These are phyloP conservation scores for Neurospora sp. DNA, from an alignment of 2,329 filamentous ascomycete species.

Conservation along the genomic window DNA sequence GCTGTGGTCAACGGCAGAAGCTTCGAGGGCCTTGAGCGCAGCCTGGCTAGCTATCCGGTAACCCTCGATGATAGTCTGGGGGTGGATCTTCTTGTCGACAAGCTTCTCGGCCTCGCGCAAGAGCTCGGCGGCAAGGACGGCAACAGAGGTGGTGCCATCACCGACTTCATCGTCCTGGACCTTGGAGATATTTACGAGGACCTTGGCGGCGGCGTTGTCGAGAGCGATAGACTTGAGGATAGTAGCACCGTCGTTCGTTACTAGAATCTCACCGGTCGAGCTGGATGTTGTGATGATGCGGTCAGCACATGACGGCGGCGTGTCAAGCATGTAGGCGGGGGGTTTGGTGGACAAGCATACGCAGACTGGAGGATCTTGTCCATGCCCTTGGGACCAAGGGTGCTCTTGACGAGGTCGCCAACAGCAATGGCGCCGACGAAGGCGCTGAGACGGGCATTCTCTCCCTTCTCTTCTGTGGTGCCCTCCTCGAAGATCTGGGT, in stretches of 20 bases:
- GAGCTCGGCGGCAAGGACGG: constrained; percentile 88
- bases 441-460: constrained; percentile 96
- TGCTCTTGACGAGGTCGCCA: constrained; percentile 94
- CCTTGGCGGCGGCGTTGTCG: constrained; percentile 96
- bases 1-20: constrained; percentile 83
- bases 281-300: constrained; percentile 31
- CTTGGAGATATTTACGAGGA: constrained; percentile 98
- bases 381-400: constrained; percentile 95
- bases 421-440: constrained; percentile 98
- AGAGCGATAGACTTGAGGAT: constrained; percentile 97
- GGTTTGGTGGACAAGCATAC: constrained; percentile 41
- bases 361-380: constrained; percentile 96
- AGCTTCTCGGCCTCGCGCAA: constrained; percentile 94
- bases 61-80: constrained; percentile 97
- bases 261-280: constrained; percentile 93
- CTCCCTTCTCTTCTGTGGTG: constrained; percentile 94
- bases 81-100: constrained; percentile 96
- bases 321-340: constrained; percentile 8
- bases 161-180: constrained; percentile 98
- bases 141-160: constrained; percentile 96
- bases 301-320: constrained; percentile 9
- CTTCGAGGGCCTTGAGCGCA: constrained; percentile 74
- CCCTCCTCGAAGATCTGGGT: constrained; percentile 98
- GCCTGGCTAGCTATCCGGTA: constrained; percentile 94
- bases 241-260: constrained; percentile 97